phyloP scores from a whole-genome alignment of 2,329 filamentous ascomycete species.

The Cladophialophora psammophila region DNA sequence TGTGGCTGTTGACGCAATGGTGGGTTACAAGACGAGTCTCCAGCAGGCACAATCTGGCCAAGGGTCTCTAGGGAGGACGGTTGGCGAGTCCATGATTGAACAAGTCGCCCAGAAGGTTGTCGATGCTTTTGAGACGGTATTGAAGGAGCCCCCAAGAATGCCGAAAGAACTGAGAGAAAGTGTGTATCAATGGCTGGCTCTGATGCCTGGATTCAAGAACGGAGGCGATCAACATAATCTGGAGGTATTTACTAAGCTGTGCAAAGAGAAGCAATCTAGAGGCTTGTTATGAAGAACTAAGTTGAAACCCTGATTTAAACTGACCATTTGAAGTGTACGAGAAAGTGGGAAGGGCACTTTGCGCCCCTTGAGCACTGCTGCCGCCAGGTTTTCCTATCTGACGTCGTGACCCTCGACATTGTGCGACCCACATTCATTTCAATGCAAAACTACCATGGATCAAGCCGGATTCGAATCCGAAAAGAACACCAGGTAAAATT shows the following conservation, averaged over 20 bases:
- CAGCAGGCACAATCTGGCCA: slow-evolving; percentile 14
- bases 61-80: not conserved
- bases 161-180: slow-evolving; percentile 37
- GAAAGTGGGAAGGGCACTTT: not conserved
- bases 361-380: not conserved
- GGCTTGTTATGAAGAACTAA: slow-evolving; percentile 33
- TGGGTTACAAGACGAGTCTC: slow-evolving; percentile 37
- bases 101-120: slow-evolving; percentile 36
- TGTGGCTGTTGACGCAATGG: slow-evolving; percentile 38
- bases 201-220: slow-evolving; percentile 40
- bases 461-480: too few relatives aligned
- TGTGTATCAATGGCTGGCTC: slow-evolving; percentile 40
- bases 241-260: slow-evolving; percentile 29
- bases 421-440: too few relatives aligned
- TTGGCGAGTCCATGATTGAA: slow-evolving; percentile 33
- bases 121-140: slow-evolving; percentile 37
- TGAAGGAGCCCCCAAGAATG: slow-evolving; percentile 33
- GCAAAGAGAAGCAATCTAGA: slow-evolving; percentile 34
- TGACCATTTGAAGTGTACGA: not conserved
- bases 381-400: too few relatives aligned
- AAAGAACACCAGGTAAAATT: too few relatives aligned
- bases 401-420: too few relatives aligned
- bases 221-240: slow-evolving; percentile 29
- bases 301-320: not conserved
- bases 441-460: too few relatives aligned